These are phyloP conservation scores for Avena insularis DNA, from an alignment of 176 grass and related monocot genomes.

Conservation along the genomic window DNA sequence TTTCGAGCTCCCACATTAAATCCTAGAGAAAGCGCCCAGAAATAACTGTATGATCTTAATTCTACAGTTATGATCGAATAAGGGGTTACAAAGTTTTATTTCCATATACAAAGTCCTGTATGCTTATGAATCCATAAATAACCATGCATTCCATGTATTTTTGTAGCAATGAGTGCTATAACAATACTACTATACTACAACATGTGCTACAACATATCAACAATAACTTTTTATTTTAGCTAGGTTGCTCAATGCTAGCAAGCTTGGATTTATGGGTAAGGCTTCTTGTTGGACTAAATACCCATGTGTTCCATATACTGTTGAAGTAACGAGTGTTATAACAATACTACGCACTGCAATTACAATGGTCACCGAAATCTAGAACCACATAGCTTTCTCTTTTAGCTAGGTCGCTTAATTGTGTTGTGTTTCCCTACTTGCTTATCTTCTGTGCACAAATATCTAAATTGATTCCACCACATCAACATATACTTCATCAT, in stretches of 20 bases:
- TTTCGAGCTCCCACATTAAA: neutral
- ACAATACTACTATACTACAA: neutral
- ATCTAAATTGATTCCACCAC: no score
- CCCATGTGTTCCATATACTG: neutral
- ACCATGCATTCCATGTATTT: no score
- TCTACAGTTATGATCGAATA: neutral
- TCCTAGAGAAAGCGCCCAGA: neutral
- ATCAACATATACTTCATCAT: no score
- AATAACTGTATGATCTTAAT: neutral
- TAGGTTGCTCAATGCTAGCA: neutral
- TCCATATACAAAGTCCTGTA: neutral
- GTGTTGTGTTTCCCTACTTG: neutral
- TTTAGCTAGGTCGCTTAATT: neutral
- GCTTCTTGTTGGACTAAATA: slow-evolving; percentile 7
- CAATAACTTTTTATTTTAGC: no score
- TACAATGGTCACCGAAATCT: neutral
- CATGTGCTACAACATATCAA: neutral
- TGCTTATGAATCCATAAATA: neutral
- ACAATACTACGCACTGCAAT: neutral
- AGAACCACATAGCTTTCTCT: neutral
- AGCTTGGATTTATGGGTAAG: neutral
- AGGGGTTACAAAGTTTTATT: neutral
- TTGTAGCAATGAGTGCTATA: no score
- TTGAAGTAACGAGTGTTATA: neutral
- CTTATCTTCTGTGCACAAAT: neutral